phyloP scores from a whole-genome alignment of 2,329 filamentous ascomycete species.

The Neobulgaria alba region DNA sequence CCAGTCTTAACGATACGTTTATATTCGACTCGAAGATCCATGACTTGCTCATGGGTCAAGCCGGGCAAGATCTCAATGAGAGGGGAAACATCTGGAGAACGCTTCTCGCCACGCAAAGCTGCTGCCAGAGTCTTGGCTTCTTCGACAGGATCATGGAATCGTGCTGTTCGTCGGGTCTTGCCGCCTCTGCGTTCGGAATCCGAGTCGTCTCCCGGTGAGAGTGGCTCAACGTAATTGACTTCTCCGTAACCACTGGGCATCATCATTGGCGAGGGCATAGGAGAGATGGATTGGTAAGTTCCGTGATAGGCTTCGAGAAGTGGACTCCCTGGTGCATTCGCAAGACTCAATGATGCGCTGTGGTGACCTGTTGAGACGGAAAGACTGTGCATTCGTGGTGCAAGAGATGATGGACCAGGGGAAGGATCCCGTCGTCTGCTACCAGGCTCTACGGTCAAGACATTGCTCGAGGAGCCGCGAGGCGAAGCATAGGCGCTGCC shows the following conservation, averaged over 20 bases:
- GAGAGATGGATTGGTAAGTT: constrained; percentile 88
- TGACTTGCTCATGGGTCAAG: constrained; percentile 78
- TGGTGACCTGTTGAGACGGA: constrained; percentile 25
- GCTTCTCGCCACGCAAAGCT: constrained; percentile 52
- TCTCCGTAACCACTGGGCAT: constrained; percentile 41
- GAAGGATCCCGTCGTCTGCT: constrained; percentile 20
- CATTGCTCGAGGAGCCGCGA: constrained; percentile 16
- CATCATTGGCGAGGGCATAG: constrained; percentile 79
- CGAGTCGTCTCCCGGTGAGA: constrained; percentile 42
- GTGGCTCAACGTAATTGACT: constrained; percentile 35
- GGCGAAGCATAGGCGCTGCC: constrained; percentile 6
- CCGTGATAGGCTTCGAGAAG: constrained; percentile 87
- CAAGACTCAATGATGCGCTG: constrained; percentile 29
- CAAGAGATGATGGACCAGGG: constrained; percentile 17
- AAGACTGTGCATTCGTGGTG: constrained; percentile 24
- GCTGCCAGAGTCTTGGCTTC: constrained; percentile 70
- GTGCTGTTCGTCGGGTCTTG: constrained; percentile 43
- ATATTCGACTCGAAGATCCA: constrained; percentile 80
- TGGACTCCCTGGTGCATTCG: constrained; percentile 66
- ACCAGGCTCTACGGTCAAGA: constrained; percentile 26
- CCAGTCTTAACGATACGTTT: constrained; percentile 82
- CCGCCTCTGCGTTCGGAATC: constrained; percentile 40
- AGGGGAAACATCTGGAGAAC: constrained; percentile 55
- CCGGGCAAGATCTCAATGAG: constrained; percentile 78
- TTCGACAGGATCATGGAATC: constrained; percentile 79